Conservation (phyloP, 352 stramenopile species). For the Globisporangium polare region DNA sequence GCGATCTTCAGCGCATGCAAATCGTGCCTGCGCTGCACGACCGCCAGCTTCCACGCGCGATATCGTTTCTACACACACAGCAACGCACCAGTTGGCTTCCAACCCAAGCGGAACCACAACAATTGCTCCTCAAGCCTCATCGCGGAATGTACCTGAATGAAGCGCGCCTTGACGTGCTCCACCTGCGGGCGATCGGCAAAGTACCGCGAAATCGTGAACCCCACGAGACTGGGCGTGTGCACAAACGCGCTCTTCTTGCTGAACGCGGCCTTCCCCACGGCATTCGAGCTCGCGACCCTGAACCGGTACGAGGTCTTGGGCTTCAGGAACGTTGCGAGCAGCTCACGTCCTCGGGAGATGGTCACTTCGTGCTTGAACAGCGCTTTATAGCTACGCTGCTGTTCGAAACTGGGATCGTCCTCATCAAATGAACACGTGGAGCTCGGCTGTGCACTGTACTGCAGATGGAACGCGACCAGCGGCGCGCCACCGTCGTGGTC, state of each 20-base stretch:
- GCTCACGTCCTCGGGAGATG: slow-evolving; percentile 26
- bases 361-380: slow-evolving; percentile 35
- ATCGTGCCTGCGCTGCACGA: slow-evolving; percentile 8
- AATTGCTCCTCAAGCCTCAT: neutral
- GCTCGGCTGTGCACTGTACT: slow-evolving; percentile 34
- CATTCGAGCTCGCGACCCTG: slow-evolving; percentile 47
- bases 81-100: neutral
- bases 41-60: slow-evolving; percentile 25
- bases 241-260: slow-evolving; percentile 33
- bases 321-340: slow-evolving; percentile 45
- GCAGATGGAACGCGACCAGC: slow-evolving; percentile 41
- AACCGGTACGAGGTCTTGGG: slow-evolving; percentile 55
- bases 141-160: slow-evolving; percentile 30
- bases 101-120: neutral
- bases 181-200: slow-evolving; percentile 38
- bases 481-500: slow-evolving; percentile 48
- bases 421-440: slow-evolving; percentile 8
- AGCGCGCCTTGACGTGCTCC: slow-evolving; percentile 48
- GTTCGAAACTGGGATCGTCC: slow-evolving; percentile 12
- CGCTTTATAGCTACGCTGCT: slow-evolving; percentile 8
- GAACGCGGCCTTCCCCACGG: slow-evolving; percentile 28
- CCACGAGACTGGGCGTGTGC: slow-evolving; percentile 59
- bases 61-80: slow-evolving; percentile 18
- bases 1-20: slow-evolving; percentile 15
- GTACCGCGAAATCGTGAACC: slow-evolving; percentile 60